Evolutionary conservation across 2,329 filamentous ascomycete species (phyloP).

Genomic region (Phyllosticta capitalensis): DNA sequence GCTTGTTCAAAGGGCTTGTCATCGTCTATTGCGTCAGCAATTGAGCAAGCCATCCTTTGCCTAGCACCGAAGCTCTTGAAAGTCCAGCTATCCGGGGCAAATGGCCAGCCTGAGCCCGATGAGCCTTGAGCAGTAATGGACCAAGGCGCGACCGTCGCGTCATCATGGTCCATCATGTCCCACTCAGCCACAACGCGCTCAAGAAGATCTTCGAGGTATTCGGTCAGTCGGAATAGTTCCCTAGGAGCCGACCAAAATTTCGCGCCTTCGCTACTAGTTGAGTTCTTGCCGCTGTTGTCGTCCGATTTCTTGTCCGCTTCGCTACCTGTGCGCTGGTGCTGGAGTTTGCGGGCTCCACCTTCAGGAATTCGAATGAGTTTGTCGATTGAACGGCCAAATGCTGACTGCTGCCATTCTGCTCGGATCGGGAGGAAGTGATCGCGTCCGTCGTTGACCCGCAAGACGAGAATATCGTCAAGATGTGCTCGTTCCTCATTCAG

Average conservation of each 20-base stretch:
- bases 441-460: conserved; percentile 72
- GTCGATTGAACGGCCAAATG: conserved; percentile 76
- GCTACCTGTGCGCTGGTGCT: conserved; percentile 41
- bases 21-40: conserved; percentile 61
- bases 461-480: conserved; percentile 79
- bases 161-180: conserved; percentile 45
- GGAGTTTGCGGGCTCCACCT: conserved; percentile 62
- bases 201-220: conserved; percentile 57
- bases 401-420: conserved; percentile 70
- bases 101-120: conserved; percentile 45
- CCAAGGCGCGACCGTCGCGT: conserved; percentile 40
- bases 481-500: conserved; percentile 59
- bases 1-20: conserved; percentile 52
- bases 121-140: not conserved
- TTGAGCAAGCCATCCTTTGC: conserved; percentile 32
- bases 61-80: conserved; percentile 32
- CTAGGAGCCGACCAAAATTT: conserved; percentile 68
- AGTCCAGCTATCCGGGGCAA: conserved; percentile 42
- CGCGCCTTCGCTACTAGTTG: not conserved
- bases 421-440: conserved; percentile 85
- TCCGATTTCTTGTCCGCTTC: not conserved
- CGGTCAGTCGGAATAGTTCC: conserved; percentile 82
- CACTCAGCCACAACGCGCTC: conserved; percentile 53
- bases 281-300: not conserved
- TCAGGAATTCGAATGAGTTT: conserved; percentile 80